phyloP scores from a whole-genome alignment of 1,284 basidiomycete species.

The Malassezia vespertilionis region DNA sequence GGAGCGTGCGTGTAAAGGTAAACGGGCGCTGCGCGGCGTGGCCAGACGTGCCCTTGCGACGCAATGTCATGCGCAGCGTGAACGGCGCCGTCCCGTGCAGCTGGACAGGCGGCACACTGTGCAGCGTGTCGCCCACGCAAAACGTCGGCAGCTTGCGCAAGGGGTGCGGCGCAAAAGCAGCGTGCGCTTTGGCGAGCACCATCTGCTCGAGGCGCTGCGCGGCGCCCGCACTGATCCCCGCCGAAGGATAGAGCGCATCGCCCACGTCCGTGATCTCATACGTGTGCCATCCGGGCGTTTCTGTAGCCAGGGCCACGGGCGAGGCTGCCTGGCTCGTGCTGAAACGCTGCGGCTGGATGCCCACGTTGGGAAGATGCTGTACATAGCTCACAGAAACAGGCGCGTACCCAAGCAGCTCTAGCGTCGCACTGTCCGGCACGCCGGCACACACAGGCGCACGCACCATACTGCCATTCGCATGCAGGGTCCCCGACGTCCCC shows the following conservation, averaged over 20 bases:
- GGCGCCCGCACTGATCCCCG: slow-evolving; percentile 54
- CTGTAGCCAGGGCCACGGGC: slow-evolving; percentile 71
- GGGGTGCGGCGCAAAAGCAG: slow-evolving; percentile 15
- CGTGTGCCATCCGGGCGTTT: slow-evolving; percentile 65
- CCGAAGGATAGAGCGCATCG: slow-evolving; percentile 59
- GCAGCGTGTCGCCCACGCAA: slow-evolving; percentile 49
- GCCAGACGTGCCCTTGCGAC: slow-evolving; percentile 37
- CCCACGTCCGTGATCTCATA: slow-evolving; percentile 81
- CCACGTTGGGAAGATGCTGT: slow-evolving; percentile 19
- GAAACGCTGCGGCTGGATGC: slow-evolving; percentile 52
- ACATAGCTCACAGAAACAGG: slow-evolving; percentile 27
- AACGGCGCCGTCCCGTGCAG: slow-evolving; percentile 72
- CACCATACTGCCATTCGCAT: slow-evolving; percentile 47
- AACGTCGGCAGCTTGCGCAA: slow-evolving; percentile 57
- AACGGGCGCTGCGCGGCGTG: not conserved
- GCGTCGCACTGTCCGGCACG: slow-evolving; percentile 63
- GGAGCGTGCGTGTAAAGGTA: not conserved
- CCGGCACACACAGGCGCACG: slow-evolving; percentile 71
- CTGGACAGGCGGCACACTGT: slow-evolving; percentile 49
- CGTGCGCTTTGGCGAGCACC: slow-evolving; percentile 29
- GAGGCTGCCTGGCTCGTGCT: slow-evolving; percentile 73
- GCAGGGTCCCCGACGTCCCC: slow-evolving; percentile 18
- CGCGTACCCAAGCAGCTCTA: slow-evolving; percentile 61
- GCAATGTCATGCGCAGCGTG: slow-evolving; percentile 63
- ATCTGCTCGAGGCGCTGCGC: slow-evolving; percentile 30